phyloP scores from a whole-genome alignment of 2,329 filamentous ascomycete species.

The Exserohilum rostratum region DNA sequence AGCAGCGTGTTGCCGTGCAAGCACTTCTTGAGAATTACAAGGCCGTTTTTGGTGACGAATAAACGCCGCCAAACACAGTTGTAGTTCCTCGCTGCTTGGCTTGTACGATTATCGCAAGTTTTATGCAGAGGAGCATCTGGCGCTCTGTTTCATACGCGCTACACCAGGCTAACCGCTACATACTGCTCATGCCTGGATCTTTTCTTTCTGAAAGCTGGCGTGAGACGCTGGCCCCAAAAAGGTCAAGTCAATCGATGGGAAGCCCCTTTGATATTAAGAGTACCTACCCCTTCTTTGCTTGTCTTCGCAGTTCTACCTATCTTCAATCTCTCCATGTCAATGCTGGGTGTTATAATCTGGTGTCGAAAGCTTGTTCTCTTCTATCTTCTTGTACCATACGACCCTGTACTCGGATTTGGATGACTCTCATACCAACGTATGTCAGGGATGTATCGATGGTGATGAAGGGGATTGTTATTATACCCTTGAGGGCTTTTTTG shows the following conservation, averaged over 20 bases:
- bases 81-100: neutral
- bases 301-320: conserved; percentile 1
- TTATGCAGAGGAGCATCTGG: neutral
- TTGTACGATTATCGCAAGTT: neutral
- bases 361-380: conserved; percentile 1
- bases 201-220: too few species aligned
- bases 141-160: neutral
- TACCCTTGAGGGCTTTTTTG: conserved; percentile 32
- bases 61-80: conserved; percentile 4
- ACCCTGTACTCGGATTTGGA: conserved; percentile 14
- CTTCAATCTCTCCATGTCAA: conserved; percentile 7
- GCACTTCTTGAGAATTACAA: conserved; percentile 91
- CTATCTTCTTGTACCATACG: conserved; percentile 20
- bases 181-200: neutral
- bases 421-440: conserved; percentile 14
- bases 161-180: neutral
- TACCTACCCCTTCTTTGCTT: neutral
- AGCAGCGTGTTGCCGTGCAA: conserved; percentile 90
- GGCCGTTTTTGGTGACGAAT: conserved; percentile 69
- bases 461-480: conserved; percentile 22
- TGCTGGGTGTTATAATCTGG: conserved; percentile 9
- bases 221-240: too few species aligned
- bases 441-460: conserved; percentile 20
- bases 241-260: neutral
- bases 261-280: neutral